Percentiles rank a stretch among this genome's conserved stretches.
Evolutionary conservation across 805 yeast genomes (phyloP).

Genomic region (Citeromyces matritensis): DNA sequence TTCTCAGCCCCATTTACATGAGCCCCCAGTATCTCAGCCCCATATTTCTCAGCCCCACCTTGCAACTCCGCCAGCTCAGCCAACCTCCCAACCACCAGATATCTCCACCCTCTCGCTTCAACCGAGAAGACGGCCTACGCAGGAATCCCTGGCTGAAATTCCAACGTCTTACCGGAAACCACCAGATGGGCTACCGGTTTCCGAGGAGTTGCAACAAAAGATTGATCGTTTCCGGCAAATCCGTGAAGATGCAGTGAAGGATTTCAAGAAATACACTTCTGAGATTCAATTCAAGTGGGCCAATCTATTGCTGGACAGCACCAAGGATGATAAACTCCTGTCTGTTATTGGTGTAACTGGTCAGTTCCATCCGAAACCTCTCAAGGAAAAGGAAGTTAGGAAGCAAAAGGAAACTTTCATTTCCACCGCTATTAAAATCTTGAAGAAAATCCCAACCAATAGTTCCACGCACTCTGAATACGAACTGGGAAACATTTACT

Average conservation of each 20-base stretch:
- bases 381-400: slow-evolving; percentile 24
- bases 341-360: slow-evolving; percentile 33
- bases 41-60: too few species aligned
- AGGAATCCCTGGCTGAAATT: not conserved
- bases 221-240: slow-evolving; percentile 12
- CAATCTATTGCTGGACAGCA: slow-evolving; percentile 34
- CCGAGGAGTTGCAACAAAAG: slow-evolving; percentile 3
- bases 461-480: slow-evolving; percentile 41
- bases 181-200: not conserved
- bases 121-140: not conserved
- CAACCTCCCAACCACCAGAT: not conserved
- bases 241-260: slow-evolving; percentile 17
- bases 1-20: too few species aligned
- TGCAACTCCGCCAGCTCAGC: not conserved
- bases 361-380: slow-evolving; percentile 15
- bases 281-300: slow-evolving; percentile 50
- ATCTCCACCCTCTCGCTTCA: not conserved
- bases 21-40: too few species aligned
- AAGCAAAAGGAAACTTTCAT: slow-evolving; percentile 41
- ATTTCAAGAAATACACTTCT: slow-evolving; percentile 25
- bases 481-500: slow-evolving; percentile 46
- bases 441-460: slow-evolving; percentile 38
- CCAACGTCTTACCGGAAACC: not conserved
- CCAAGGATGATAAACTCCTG: slow-evolving; percentile 21
- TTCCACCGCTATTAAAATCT: slow-evolving; percentile 39